Base-by-base conservation (phyloP, 805 yeast species). In the Isabelozyma rhagii region DNA sequence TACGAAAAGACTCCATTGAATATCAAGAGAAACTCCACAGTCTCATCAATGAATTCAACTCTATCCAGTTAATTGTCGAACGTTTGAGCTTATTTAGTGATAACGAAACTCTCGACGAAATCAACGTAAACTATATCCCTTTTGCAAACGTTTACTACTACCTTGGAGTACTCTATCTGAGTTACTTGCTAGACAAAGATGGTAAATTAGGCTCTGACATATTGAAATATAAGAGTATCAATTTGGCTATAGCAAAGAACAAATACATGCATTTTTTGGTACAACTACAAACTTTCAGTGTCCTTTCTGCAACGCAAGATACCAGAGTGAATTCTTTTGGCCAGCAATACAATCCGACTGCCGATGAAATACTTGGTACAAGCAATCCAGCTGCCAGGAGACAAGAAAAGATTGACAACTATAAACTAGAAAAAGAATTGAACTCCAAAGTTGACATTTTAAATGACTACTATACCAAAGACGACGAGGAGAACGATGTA, bases 91-190 rank as follows among this genome's bases (percentile, higher is more conserved):
- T 90, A 21, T 90, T 88, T 68, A 86, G 93, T 57, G 67, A 69
- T 10, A 89, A 89, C 63, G 97, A 91, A 62, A 60, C 75, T 0
- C 50, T 87, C 2, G 87, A 83, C 0, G 97, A 91, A 57, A 59
- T 91, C 9, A 72, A 79, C 39, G 85, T 96, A 0, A 62, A 69
- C 5, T 82, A 87, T 42, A 62, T 91, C 15, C 82, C 81, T 49
- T 87, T 79, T 55, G 61, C 89, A 15, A 69, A 80, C 4, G 60
- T 86, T 1, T 83, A 84, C 52, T 90, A 75, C 61, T 78, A 83
- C 55, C 58, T 87, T 38, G 96, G 66, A 0, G 49, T 40, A 8
- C 53, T 72, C 4, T 55, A 60, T 53, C 45, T 54, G 17, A 39
- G 49, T 10, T 48, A 44, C 27, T 51, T 61, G 49, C 14, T 49